These are phyloP conservation scores for Haematococcus lacustris DNA, from an alignment of 139 green algal species.

Conservation along the genomic window DNA sequence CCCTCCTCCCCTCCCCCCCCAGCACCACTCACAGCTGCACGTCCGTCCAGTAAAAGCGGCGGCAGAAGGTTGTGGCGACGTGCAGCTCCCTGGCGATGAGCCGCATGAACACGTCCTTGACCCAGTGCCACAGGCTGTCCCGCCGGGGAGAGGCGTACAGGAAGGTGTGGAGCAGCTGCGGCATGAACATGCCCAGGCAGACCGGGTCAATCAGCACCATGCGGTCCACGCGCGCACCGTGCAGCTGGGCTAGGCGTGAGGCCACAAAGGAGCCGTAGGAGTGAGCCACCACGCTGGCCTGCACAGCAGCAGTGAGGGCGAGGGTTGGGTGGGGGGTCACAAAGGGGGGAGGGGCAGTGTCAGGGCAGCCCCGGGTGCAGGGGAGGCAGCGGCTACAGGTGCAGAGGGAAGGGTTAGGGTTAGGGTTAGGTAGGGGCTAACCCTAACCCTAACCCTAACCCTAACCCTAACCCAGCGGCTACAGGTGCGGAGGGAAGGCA, in stretches of 20 bases:
- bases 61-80: slow-evolving; percentile 13
- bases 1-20: too few species aligned
- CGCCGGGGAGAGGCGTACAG: slow-evolving; percentile 20
- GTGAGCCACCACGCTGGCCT: slow-evolving; percentile 25
- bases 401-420: too few species aligned
- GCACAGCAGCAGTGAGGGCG: too few species aligned
- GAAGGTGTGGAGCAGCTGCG: slow-evolving; percentile 36
- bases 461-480: too few species aligned
- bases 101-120: slow-evolving; percentile 14
- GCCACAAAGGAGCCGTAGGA: slow-evolving; percentile 47
- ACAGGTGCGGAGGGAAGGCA: too few species aligned
- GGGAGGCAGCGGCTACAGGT: too few species aligned
- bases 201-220: slow-evolving; percentile 44
- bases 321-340: too few species aligned
- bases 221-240: slow-evolving; percentile 17
- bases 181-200: slow-evolving; percentile 43
- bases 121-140: neutral
- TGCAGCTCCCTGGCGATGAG: slow-evolving; percentile 34
- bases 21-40: too few species aligned
- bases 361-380: too few species aligned
- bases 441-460: too few species aligned
- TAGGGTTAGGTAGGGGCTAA: too few species aligned
- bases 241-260: slow-evolving; percentile 19
- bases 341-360: too few species aligned
- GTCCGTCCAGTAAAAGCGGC: slow-evolving; percentile 29